phyloP scores from a whole-genome alignment of 352 stramenopile species.

The Saprolegnia diclina region DNA sequence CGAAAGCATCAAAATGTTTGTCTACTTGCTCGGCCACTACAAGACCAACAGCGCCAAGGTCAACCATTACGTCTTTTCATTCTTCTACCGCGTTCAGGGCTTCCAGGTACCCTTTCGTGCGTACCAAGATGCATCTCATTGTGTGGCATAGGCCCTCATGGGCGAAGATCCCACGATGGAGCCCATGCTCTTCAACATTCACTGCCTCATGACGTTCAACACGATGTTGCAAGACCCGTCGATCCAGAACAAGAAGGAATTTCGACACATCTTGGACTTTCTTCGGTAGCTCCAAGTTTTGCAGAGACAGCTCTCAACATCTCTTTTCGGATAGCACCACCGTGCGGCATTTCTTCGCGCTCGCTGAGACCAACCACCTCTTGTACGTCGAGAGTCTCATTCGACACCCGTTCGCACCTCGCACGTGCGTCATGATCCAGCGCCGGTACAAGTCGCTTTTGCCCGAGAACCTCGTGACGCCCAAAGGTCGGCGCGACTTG shows the following conservation, averaged over 20 bases:
- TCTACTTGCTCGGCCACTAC: slow-evolving; percentile 58
- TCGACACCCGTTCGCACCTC: slow-evolving; percentile 60
- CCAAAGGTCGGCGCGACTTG: slow-evolving; percentile 36
- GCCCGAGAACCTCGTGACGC: slow-evolving; percentile 52
- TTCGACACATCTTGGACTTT: slow-evolving; percentile 69
- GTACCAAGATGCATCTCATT: background rate
- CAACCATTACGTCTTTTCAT: slow-evolving; percentile 86
- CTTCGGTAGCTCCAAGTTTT: slow-evolving; percentile 34
- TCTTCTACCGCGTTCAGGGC: slow-evolving; percentile 79
- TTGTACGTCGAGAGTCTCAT: slow-evolving; percentile 72
- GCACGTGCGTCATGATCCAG: slow-evolving; percentile 67
- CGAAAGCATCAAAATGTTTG: slow-evolving; percentile 83
- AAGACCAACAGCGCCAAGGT: slow-evolving; percentile 73
- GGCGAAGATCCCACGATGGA: slow-evolving; percentile 79
- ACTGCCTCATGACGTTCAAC: slow-evolving; percentile 74
- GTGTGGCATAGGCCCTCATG: slow-evolving; percentile 26
- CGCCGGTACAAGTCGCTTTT: slow-evolving; percentile 66
- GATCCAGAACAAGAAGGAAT: slow-evolving; percentile 54
- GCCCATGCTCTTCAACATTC: slow-evolving; percentile 82
- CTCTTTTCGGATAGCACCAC: slow-evolving; percentile 28
- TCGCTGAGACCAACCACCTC: slow-evolving; percentile 74
- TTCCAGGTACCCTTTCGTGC: slow-evolving; percentile 59
- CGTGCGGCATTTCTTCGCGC: slow-evolving; percentile 70
- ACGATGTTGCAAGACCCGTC: slow-evolving; percentile 74
- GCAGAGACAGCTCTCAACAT: background rate